These are phyloP conservation scores for Ustilago trichophora DNA, from an alignment of 1,284 basidiomycete species.

Conservation along the genomic window DNA sequence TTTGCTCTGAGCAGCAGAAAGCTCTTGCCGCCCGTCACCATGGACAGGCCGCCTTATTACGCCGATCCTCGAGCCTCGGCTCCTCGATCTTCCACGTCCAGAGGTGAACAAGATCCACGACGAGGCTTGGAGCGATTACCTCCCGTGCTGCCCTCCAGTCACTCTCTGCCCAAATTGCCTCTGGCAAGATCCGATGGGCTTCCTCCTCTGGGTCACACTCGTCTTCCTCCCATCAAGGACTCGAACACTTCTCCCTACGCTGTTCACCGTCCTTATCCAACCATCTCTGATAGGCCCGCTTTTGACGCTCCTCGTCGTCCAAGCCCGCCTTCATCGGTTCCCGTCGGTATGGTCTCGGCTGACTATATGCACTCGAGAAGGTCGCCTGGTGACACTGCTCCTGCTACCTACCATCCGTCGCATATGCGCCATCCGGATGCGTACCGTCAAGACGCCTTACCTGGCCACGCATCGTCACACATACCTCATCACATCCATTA, in stretches of 20 bases:
- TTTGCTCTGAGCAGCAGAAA: constrained; percentile 41
- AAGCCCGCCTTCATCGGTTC: constrained; percentile 14
- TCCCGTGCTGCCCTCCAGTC: constrained; percentile 20
- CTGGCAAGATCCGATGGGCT: constrained; percentile 11
- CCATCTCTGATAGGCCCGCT: constrained; percentile 9
- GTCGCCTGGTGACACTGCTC: constrained; percentile 15
- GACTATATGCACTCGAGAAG: constrained; percentile 21
- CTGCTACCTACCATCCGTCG: constrained; percentile 4
- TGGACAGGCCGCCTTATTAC: constrained; percentile 38
- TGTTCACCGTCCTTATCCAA: constrained; percentile 18
- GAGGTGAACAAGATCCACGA: constrained; percentile 7
- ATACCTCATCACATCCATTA: constrained; percentile 19
- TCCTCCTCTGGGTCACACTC: constrained; percentile 1
- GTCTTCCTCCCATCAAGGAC: constrained; percentile 32
- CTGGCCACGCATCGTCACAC: constrained; percentile 15
- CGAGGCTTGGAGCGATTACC: constrained; percentile 18
- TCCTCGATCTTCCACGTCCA: constrained; percentile 2
- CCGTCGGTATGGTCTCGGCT: constrained; percentile 35
- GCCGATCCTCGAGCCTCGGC: constrained; percentile 17
- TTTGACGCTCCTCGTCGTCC: constrained; percentile 13
- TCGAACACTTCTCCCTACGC: constrained; percentile 2
- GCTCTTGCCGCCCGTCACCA: constrained; percentile 23
- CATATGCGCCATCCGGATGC: constrained; percentile 14
- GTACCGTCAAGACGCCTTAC: constrained; percentile 16
- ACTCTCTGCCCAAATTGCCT: constrained; percentile 12